Conservation (phyloP, 176 grass and related monocot species). For the Oryza meyeriana region DNA sequence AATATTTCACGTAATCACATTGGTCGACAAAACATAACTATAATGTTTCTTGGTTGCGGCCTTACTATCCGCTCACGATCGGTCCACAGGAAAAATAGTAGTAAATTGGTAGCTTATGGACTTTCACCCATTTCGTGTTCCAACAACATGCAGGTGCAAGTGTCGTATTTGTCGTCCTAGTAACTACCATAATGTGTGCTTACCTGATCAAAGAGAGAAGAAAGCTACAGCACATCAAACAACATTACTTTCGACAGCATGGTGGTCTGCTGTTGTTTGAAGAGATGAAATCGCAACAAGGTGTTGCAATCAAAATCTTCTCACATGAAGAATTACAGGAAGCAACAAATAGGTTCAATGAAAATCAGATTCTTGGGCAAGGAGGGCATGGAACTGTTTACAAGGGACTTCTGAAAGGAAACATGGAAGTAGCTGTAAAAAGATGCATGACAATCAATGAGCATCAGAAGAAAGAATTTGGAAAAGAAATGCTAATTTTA, state of each 20-base stretch:
- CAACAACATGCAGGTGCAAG: slow-evolving; percentile 4
- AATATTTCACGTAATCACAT: too few relatives aligned
- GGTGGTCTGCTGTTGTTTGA: neutral
- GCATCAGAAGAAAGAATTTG: slow-evolving; percentile 16
- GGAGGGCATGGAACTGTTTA: slow-evolving; percentile 13
- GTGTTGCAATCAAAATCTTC: neutral
- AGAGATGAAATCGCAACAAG: neutral
- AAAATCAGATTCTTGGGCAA: neutral
- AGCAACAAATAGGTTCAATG: neutral
- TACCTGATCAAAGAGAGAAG: neutral
- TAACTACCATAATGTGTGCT: neutral
- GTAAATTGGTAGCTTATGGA: too few relatives aligned
- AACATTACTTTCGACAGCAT: neutral
- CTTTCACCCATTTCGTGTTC: too few relatives aligned
- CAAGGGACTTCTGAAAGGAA: slow-evolving; percentile 2
- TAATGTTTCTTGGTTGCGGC: too few relatives aligned
- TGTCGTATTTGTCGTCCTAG: neutral
- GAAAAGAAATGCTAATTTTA: slow-evolving; percentile 14
- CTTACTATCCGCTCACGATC: too few relatives aligned
- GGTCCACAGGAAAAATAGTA: too few relatives aligned
- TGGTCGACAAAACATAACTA: too few relatives aligned
- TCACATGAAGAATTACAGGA: neutral
- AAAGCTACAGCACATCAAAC: neutral
- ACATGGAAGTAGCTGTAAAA: slow-evolving; percentile 18
- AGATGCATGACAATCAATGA: neutral